These are phyloP conservation scores for Sporisorium reilianum DNA, from an alignment of 1,284 basidiomycete genomes.

Conservation along the genomic window DNA sequence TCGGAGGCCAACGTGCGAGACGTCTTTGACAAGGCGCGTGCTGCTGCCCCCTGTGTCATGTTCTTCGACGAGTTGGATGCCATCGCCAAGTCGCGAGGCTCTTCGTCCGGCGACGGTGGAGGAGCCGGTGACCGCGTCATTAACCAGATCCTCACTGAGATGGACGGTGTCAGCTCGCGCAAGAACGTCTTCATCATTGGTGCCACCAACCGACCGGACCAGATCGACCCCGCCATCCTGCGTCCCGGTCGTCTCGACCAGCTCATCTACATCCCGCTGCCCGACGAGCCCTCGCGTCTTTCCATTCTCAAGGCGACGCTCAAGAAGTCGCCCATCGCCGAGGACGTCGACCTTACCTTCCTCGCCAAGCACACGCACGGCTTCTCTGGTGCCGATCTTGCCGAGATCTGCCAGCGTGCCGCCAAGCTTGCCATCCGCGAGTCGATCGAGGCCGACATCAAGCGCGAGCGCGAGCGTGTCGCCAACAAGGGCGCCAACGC, in stretches of 20 bases:
- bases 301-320: conserved; percentile 91
- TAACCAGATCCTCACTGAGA: conserved; percentile 95
- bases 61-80: conserved; percentile 99
- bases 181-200: conserved; percentile 99
- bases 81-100: conserved; percentile 94
- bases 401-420: conserved; percentile 97
- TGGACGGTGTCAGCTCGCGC: conserved; percentile 99
- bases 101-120: conserved; percentile 84
- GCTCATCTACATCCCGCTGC: conserved; percentile 73
- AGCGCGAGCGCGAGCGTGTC: conserved; percentile 76
- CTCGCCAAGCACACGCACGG: conserved; percentile 94
- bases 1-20: conserved; percentile 99
- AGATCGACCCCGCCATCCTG: conserved; percentile 95
- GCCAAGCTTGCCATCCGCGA: conserved; percentile 96
- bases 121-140: conserved; percentile 97
- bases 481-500: conserved; percentile 47
- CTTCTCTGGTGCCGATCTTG: conserved; percentile 98
- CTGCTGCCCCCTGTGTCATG: conserved; percentile 98
- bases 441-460: conserved; percentile 93
- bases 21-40: conserved; percentile 99
- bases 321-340: conserved; percentile 89
- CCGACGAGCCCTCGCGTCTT: conserved; percentile 90
- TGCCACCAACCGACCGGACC: conserved; percentile 98
- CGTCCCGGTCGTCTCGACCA: conserved; percentile 96
- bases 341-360: conserved; percentile 87